phyloP scores from a whole-genome alignment of 345 rosid genomes.

The Euclidium syriacum region DNA sequence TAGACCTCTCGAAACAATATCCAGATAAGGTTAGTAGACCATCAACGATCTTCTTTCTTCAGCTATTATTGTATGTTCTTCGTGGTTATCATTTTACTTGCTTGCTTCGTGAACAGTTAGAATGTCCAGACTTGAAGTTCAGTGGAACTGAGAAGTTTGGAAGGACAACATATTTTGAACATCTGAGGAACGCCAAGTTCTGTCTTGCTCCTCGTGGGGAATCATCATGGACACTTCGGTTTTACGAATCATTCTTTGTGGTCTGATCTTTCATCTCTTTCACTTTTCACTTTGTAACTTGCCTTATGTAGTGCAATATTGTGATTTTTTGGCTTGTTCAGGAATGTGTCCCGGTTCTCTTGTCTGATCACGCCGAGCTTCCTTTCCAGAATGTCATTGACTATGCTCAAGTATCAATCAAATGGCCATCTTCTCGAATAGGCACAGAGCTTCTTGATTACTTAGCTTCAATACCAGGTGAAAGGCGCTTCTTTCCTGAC shows the following conservation, averaged over 20 bases:
- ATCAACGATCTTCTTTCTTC: background rate
- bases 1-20: conserved; percentile 75
- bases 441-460: conserved; percentile 75
- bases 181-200: conserved; percentile 84
- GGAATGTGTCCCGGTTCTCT: conserved; percentile 95
- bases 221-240: conserved; percentile 98
- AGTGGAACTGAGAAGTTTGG: conserved; percentile 81
- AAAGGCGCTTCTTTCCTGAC: background rate
- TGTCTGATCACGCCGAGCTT: conserved; percentile 83
- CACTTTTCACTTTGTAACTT: background rate
- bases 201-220: conserved; percentile 98
- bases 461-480: conserved; percentile 74
- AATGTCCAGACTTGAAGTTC: conserved; percentile 91
- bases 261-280: conserved; percentile 35
- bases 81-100: background rate
- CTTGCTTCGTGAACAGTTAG: conserved; percentile 55
- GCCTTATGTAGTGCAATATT: background rate
- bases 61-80: conserved; percentile 4
- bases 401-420: conserved; percentile 74
- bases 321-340: conserved; percentile 32
- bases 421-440: conserved; percentile 85
- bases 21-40: conserved; percentile 60
- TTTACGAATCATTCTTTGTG: conserved; percentile 93
- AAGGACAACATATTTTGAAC: conserved; percentile 80
- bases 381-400: conserved; percentile 93